Evolutionary conservation across 805 yeast species (phyloP).

Genomic region (Candida dajiaensis): DNA sequence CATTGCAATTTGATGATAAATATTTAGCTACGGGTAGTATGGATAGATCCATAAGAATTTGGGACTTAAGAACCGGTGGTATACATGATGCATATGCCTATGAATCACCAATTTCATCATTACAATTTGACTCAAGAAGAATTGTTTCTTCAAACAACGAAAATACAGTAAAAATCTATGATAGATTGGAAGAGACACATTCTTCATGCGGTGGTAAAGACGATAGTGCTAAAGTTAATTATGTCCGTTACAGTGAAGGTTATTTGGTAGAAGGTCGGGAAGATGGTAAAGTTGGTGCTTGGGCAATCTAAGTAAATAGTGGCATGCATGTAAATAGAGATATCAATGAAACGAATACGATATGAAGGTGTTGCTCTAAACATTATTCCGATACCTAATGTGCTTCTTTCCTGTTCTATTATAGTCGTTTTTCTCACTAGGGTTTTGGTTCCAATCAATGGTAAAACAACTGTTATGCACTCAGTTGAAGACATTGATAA

Average conservation of each 20-base stretch:
- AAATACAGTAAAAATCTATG: conserved; percentile 48
- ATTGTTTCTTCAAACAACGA: conserved; percentile 50
- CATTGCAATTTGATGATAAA: conserved; percentile 62
- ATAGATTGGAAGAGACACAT: conserved; percentile 47
- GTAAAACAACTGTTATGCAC: too few relatives aligned
- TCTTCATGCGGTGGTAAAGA: conserved; percentile 43
- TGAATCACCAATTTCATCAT: conserved; percentile 45
- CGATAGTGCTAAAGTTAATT: conserved; percentile 29
- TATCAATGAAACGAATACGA: too few relatives aligned
- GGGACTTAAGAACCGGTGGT: conserved; percentile 71
- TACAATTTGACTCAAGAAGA: conserved; percentile 54
- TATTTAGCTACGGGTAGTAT: conserved; percentile 57
- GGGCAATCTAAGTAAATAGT: conserved; percentile 41
- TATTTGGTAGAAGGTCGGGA: conserved; percentile 60
- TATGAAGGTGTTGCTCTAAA: too few relatives aligned
- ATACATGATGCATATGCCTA: conserved; percentile 57
- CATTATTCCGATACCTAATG: too few relatives aligned
- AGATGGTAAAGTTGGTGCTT: conserved; percentile 55
- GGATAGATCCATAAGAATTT: conserved; percentile 58
- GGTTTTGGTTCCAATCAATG: too few relatives aligned
- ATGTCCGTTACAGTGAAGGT: conserved; percentile 52
- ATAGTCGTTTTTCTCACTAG: too few relatives aligned
- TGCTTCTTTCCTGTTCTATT: too few relatives aligned
- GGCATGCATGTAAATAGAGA: neutral
- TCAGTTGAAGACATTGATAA: too few relatives aligned